Evolutionary conservation across 495 filamentous ascomycete genomes (phyloP).

Genomic region (Penicillium subrubescens): DNA sequence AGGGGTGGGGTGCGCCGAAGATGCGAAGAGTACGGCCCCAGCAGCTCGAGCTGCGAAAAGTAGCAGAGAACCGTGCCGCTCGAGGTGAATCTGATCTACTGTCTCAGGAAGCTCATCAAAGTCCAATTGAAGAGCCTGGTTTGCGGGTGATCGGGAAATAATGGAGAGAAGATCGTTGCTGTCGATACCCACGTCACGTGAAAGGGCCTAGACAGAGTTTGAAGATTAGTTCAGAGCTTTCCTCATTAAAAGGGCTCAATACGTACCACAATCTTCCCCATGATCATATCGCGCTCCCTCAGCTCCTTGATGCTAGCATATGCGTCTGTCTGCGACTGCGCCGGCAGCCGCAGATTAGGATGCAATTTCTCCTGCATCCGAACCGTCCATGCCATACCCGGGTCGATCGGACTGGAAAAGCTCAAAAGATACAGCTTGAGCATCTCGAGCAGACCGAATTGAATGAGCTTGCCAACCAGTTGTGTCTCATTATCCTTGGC

Average conservation of each 20-base stretch:
- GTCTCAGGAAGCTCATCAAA: conserved; percentile 47
- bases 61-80: conserved; percentile 67
- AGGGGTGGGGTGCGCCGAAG: conserved; percentile 26
- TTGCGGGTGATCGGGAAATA: conserved; percentile 30
- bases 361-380: conserved; percentile 72
- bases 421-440: conserved; percentile 75
- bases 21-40: conserved; percentile 35
- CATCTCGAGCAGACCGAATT: conserved; percentile 84
- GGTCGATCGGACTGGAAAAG: conserved; percentile 57
- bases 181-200: conserved; percentile 65
- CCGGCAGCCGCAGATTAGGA: conserved; percentile 45
- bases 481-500: conserved; percentile 54
- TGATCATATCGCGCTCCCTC: conserved; percentile 65
- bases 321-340: conserved; percentile 58
- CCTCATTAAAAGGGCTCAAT: background rate
- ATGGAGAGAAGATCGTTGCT: conserved; percentile 55
- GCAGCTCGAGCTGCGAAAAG: conserved; percentile 58
- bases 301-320: conserved; percentile 66
- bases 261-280: conserved; percentile 76
- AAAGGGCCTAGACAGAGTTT: conserved; percentile 58
- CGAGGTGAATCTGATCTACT: conserved; percentile 70
- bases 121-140: conserved; percentile 43
- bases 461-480: conserved; percentile 70
- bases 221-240: background rate
- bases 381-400: conserved; percentile 74